Evolutionary conservation across 257 asterid genomes (phyloP).

Genomic region (Solanum paucissectum): DNA sequence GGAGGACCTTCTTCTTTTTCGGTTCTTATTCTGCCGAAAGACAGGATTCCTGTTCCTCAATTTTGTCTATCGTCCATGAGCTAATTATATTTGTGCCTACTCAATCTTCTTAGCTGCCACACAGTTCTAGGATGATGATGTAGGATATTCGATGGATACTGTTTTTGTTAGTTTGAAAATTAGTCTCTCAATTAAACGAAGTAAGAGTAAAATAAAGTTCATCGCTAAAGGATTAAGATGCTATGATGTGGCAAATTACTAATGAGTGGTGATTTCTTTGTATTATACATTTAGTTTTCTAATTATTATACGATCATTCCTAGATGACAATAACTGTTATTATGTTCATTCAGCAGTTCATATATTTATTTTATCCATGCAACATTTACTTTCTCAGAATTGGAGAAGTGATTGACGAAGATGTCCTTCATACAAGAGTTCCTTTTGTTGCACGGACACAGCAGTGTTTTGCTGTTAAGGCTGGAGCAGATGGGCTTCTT

Average conservation of each 20-base stretch:
- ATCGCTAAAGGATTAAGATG: background rate
- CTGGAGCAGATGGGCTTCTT: constrained; percentile 88
- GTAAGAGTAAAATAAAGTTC: background rate
- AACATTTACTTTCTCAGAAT: constrained; percentile 35
- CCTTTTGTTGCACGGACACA: constrained; percentile 96
- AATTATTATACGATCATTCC: background rate
- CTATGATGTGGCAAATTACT: background rate
- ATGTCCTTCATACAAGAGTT: constrained; percentile 86
- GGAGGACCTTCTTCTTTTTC: background rate
- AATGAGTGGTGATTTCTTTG: background rate
- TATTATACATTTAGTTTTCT: background rate
- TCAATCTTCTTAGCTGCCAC: background rate
- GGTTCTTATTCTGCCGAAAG: background rate
- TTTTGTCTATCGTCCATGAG: background rate
- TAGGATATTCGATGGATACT: background rate
- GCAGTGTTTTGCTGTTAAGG: constrained; percentile 97
- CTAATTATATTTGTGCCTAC: background rate
- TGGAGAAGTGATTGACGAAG: constrained; percentile 91
- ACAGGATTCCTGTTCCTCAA: background rate
- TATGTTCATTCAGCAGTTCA: background rate
- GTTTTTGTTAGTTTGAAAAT: background rate
- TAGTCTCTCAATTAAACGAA: background rate
- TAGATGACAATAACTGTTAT: background rate
- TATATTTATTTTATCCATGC: background rate
- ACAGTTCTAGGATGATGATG: background rate